Evolutionary conservation across 106 monocot genomes (phyloP).

Genomic region (Posidonia australis): DNA sequence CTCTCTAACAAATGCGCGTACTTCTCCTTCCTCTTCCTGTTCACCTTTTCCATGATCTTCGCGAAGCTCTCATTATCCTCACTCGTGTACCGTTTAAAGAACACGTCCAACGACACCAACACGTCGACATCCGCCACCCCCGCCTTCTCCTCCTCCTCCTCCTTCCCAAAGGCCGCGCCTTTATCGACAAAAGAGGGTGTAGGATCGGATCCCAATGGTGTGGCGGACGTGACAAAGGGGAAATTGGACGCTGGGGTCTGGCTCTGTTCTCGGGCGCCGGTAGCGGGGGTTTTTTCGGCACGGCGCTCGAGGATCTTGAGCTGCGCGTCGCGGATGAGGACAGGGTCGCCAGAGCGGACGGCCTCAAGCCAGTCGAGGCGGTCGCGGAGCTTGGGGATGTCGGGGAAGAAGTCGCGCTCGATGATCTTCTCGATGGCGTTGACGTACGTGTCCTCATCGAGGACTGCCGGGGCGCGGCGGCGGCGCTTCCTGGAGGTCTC

Average conservation of each 20-base stretch:
- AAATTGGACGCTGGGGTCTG: constrained; percentile 20
- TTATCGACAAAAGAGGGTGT: constrained; percentile 9
- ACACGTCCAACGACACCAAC: constrained; percentile 57
- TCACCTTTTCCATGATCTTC: constrained; percentile 83
- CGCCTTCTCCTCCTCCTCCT: constrained; percentile 7
- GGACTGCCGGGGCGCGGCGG: constrained; percentile 37
- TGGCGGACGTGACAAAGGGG: constrained; percentile 21
- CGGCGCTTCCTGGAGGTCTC: constrained; percentile 17
- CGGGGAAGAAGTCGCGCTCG: constrained; percentile 93
- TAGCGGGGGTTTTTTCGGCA: constrained; percentile 9
- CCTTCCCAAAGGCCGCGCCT: neutral
- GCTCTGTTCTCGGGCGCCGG: constrained; percentile 11
- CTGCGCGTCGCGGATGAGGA: constrained; percentile 83
- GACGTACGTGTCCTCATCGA: constrained; percentile 73
- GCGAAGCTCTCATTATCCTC: constrained; percentile 95
- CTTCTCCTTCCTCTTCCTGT: constrained; percentile 53
- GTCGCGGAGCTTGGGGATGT: constrained; percentile 71
- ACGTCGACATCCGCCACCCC: constrained; percentile 16
- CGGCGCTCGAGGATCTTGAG: constrained; percentile 95
- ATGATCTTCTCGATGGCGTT: constrained; percentile 68
- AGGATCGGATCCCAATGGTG: constrained; percentile 40
- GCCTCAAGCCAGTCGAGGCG: constrained; percentile 90
- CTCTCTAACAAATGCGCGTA: constrained; percentile 56
- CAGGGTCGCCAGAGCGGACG: constrained; percentile 61
- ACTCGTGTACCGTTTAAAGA: constrained; percentile 68